These are phyloP conservation scores for Tolypocladium tundrense DNA, from an alignment of 2,329 filamentous ascomycete genomes.

Conservation along the genomic window DNA sequence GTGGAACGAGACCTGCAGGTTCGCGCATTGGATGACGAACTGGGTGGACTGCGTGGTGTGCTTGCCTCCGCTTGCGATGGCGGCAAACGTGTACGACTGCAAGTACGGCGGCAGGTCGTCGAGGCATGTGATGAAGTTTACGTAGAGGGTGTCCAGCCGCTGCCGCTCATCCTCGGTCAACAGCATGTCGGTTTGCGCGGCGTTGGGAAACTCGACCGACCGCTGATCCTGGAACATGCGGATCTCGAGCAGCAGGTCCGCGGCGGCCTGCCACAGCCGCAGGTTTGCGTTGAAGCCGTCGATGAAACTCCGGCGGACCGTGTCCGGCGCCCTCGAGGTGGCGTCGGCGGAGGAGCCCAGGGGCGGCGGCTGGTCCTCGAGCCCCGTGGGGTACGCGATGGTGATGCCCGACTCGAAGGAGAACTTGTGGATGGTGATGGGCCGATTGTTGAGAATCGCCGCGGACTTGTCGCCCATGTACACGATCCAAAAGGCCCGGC, in stretches of 20 bases:
- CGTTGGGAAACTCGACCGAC: slow-evolving; percentile 1
- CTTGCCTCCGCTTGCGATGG: slow-evolving; percentile 2
- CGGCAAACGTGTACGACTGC: slow-evolving; percentile 16
- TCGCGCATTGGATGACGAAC: slow-evolving; percentile 27
- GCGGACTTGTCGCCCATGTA: slow-evolving; percentile 30
- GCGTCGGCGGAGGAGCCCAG: slow-evolving; percentile 6
- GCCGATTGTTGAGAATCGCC: slow-evolving; percentile 27
- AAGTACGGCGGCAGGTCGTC: slow-evolving; percentile 27
- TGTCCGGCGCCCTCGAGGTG: slow-evolving; percentile 5
- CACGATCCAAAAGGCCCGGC: slow-evolving; percentile 27
- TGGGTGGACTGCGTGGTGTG: slow-evolving; percentile 16
- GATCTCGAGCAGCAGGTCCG: slow-evolving; percentile 27
- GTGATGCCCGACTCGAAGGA: slow-evolving; percentile 30
- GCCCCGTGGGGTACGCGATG: slow-evolving; percentile 20
- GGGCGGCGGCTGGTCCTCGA: slow-evolving; percentile 12
- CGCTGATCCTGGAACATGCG: slow-evolving; percentile 18
- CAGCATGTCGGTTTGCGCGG: background rate
- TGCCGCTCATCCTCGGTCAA: slow-evolving; percentile 16
- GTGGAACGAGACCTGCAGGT: slow-evolving; percentile 28
- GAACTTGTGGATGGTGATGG: slow-evolving; percentile 32
- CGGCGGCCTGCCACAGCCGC: slow-evolving; percentile 28
- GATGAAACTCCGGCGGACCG: slow-evolving; percentile 18
- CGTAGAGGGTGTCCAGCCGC: slow-evolving; percentile 23
- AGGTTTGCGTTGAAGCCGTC: slow-evolving; percentile 32
- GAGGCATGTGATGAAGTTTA: slow-evolving; percentile 29